phyloP scores from a whole-genome alignment of 306 rosid species.

The Dicorynia guianensis region DNA sequence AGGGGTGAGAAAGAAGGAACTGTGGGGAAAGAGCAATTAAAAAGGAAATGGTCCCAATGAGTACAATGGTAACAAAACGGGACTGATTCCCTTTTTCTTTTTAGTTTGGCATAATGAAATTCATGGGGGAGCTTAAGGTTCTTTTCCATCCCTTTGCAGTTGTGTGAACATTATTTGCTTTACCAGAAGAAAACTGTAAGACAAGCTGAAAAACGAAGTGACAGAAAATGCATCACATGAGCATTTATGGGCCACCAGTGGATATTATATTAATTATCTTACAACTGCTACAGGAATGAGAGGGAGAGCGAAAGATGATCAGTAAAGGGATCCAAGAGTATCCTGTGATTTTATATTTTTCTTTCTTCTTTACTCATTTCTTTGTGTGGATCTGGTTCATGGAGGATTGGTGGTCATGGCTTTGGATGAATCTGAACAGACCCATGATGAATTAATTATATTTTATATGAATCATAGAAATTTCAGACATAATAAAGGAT shows the following conservation, averaged over 20 bases:
- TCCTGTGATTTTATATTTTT: conserved; percentile 17
- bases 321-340: conserved; percentile 2
- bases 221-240: conserved; percentile 27
- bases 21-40: neutral
- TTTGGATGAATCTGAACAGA: too few relatives aligned
- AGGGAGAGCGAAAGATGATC: neutral
- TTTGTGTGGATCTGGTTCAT: conserved; percentile 1
- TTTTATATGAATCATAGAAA: too few relatives aligned
- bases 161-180: conserved; percentile 35
- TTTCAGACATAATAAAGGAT: too few relatives aligned
- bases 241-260: conserved; percentile 38
- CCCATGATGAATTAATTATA: too few relatives aligned
- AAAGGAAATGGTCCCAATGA: conserved; percentile 29
- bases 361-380: neutral
- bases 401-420: too few relatives aligned
- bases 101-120: conserved; percentile 28
- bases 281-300: conserved; percentile 30
- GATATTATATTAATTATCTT: neutral
- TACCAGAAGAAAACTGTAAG: conserved; percentile 36
- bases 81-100: neutral
- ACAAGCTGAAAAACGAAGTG: conserved; percentile 9
- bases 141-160: conserved; percentile 46
- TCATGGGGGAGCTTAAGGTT: conserved; percentile 44
- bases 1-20: neutral
- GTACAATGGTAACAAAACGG: neutral